Evolutionary conservation across 2,329 filamentous ascomycete genomes (phyloP).

Genomic region (Botryosphaeria dothidea): DNA sequence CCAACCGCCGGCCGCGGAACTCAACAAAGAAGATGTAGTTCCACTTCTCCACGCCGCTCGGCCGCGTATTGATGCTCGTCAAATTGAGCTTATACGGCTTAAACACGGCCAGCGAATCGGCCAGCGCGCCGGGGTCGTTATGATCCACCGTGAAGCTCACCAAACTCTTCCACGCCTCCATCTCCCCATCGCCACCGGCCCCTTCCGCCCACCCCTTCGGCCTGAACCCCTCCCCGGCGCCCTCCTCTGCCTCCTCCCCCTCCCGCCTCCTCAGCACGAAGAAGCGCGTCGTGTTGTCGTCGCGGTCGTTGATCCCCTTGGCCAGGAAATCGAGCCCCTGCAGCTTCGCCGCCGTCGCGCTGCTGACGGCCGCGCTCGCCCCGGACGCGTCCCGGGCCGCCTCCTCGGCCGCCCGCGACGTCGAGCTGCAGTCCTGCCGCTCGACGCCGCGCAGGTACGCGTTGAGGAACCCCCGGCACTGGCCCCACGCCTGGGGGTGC

Average conservation of each 20-base stretch:
- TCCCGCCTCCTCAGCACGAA: conserved; percentile 58
- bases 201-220: background rate
- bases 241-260: background rate
- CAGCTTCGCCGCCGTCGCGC: conserved; percentile 68
- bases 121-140: conserved; percentile 75
- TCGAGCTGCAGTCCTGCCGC: conserved; percentile 80
- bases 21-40: conserved; percentile 96
- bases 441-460: conserved; percentile 72
- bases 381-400: conserved; percentile 62
- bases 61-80: conserved; percentile 86
- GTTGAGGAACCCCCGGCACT: conserved; percentile 76
- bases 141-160: conserved; percentile 84
- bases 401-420: conserved; percentile 80
- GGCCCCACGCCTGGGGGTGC: conserved; percentile 93
- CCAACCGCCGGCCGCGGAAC: conserved; percentile 65
- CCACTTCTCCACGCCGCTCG: conserved; percentile 73
- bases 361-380: conserved; percentile 75
- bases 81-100: conserved; percentile 72
- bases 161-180: conserved; percentile 62
- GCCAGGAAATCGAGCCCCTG: conserved; percentile 71
- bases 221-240: conserved; percentile 3
- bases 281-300: conserved; percentile 79
- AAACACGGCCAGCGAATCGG: conserved; percentile 79
- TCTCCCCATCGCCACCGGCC: conserved; percentile 16
- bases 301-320: conserved; percentile 68